A percentile compares a stretch with the other conserved stretches of the same genome.
Conservation (phyloP, 345 rosid species). For the Melaleuca alternifolia region DNA sequence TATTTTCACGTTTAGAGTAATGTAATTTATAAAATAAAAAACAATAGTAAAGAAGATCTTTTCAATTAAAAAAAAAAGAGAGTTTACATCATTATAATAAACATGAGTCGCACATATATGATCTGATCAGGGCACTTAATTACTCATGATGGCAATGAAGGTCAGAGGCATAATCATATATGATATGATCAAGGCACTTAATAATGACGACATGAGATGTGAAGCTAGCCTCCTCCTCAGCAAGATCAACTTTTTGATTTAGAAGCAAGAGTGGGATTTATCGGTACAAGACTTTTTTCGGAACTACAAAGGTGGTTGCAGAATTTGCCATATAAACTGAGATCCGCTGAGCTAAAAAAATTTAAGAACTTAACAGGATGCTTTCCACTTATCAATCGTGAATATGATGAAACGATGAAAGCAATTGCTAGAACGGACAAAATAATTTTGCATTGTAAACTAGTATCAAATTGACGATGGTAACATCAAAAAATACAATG, state of each 20-base stretch:
- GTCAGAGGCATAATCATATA: background rate
- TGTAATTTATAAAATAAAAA: too few species aligned
- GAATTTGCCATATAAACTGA: too few species aligned
- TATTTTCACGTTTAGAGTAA: too few species aligned
- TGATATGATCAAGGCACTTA: background rate
- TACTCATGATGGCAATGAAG: background rate
- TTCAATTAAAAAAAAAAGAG: too few species aligned
- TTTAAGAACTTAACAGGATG: background rate
- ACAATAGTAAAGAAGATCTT: too few species aligned
- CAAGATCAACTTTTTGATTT: background rate
- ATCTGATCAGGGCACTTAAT: too few species aligned
- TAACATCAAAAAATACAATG: background rate
- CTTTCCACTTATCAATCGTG: background rate
- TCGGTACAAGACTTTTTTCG: background rate
- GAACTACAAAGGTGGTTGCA: background rate
- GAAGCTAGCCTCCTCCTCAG: background rate
- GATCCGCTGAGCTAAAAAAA: background rate
- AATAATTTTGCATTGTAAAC: background rate
- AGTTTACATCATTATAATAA: too few species aligned
- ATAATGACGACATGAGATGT: background rate
- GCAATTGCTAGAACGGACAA: background rate
- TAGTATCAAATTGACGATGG: background rate
- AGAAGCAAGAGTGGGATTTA: background rate
- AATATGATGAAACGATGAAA: background rate
- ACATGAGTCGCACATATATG: too few species aligned